These are phyloP conservation scores for Pseudotsuga menziesii DNA, from an alignment of 75 land plant species.

Conservation along the genomic window DNA sequence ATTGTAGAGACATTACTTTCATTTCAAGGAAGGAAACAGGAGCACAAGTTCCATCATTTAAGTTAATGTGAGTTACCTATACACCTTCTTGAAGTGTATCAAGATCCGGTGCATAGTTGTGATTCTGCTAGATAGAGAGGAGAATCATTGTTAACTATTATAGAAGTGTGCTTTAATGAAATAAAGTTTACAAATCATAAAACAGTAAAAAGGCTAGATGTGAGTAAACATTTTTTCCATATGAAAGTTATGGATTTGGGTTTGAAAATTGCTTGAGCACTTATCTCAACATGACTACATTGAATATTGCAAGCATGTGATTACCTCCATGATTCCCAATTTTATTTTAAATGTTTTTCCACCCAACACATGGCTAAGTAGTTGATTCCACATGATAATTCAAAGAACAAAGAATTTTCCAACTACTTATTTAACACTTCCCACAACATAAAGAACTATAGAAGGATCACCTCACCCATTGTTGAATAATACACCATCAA, in stretches of 20 bases:
- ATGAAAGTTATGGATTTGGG: neutral
- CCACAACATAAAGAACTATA: slow-evolving; percentile 95
- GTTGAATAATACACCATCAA: slow-evolving; percentile 93
- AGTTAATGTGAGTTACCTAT: slow-evolving; percentile 82
- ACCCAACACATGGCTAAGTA: slow-evolving; percentile 91
- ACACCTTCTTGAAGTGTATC: slow-evolving; percentile 71
- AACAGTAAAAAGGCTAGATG: neutral
- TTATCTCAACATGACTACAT: slow-evolving; percentile 78
- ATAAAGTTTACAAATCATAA: slow-evolving; percentile 7
- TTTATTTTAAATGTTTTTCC: slow-evolving; percentile 97
- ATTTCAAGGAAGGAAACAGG: slow-evolving; percentile 67
- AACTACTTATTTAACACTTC: slow-evolving; percentile 63
- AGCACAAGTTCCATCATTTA: slow-evolving; percentile 92
- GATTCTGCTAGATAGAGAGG: slow-evolving; percentile 52
- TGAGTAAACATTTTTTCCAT: neutral
- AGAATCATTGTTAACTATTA: neutral
- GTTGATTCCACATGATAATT: slow-evolving; percentile 96
- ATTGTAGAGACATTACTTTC: slow-evolving; percentile 86
- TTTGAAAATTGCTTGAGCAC: slow-evolving; percentile 65
- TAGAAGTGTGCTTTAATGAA: neutral
- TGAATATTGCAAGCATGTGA: slow-evolving; percentile 72
- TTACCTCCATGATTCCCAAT: slow-evolving; percentile 99
- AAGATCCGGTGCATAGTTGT: slow-evolving; percentile 92
- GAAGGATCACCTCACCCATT: slow-evolving; percentile 98
- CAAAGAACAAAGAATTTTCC: slow-evolving; percentile 93